Base-by-base conservation (phyloP, 441 rosid genomes). In the Pelargonium cotyledonis region DNA sequence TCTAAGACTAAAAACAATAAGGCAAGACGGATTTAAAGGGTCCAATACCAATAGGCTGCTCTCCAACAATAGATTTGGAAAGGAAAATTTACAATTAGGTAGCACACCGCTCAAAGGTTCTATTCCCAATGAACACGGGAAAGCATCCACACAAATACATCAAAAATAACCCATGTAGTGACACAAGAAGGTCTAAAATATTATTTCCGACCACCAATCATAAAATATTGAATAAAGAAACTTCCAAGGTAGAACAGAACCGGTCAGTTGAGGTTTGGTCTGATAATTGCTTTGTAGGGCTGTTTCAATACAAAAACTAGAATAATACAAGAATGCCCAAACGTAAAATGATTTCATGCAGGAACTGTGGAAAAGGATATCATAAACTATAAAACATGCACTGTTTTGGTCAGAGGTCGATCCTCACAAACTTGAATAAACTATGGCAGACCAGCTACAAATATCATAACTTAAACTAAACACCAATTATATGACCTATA, bases 321-420 rank as follows among this genome's bases (percentile, higher is more conserved):
- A 63, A 72, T 69, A 72, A 73, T 63, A 55, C 66, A 38, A 68
- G 19, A 14, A 69, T 68, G 53, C 61, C 70, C 31, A 72, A 75
- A 69, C 72, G 19, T 46, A 65, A 73, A 63, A 23, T 41, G 73
- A 74, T 9, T 76, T 57, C 55, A 29, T 47, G 51, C 58, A 73
- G n/a, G 79, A 19, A 16, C 41, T 7, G 7, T 0, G 61, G 61
- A 63, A 57, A 29, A 62, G 43, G 64, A 73, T 43, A 57, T 43
- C 74, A 70, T 69, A 68, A 76, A 53, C 60, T 57, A 71, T 55
- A 72, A 80, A 74, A 71, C 72, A 80, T 71, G 70, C 75, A 72
- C 64, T 76, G 69, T 66, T 80, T 63, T 44, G 79, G 84, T 82
- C 83, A 86, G 81, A 78, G 62, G 72, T 78, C 80, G 64, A 68